Conservation (phyloP, 2,329 filamentous ascomycete genomes). For the Leptographium radiaticola region DNA sequence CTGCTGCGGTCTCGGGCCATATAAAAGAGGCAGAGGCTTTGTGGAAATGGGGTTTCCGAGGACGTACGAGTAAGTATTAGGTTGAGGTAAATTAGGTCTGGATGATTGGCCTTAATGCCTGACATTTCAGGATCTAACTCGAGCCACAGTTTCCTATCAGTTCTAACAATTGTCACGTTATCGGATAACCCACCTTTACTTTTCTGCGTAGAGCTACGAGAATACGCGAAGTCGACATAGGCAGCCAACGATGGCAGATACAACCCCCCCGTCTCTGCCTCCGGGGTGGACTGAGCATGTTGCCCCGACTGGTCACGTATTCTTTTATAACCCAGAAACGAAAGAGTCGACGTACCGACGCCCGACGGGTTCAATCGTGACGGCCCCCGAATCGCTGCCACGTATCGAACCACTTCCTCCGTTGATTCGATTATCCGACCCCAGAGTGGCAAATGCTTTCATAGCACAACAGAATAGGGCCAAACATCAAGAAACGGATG, state of each 20-base stretch:
- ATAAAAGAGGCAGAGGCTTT: too few species aligned
- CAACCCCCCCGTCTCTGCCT: constrained; percentile 42
- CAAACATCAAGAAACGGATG: not conserved
- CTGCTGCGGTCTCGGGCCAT: too few species aligned
- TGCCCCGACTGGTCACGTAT: constrained; percentile 73
- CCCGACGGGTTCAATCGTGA: constrained; percentile 33
- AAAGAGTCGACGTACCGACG: constrained; percentile 80
- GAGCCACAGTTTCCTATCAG: too few species aligned
- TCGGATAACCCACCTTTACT: not conserved
- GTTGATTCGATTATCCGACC: constrained; percentile 33
- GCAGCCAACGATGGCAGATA: constrained; percentile 46
- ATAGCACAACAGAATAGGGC: constrained; percentile 33
- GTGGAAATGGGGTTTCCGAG: too few species aligned
- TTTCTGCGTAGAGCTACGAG: too few species aligned
- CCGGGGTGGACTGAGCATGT: constrained; percentile 89
- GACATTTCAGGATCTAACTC: too few species aligned
- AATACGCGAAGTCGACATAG: not conserved
- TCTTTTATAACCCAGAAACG: constrained; percentile 75
- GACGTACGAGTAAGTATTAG: too few species aligned
- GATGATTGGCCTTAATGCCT: too few species aligned
- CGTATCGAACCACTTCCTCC: constrained; percentile 17
- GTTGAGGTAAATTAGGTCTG: too few species aligned
- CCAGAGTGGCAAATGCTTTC: constrained; percentile 46
- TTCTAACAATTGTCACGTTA: not conserved
- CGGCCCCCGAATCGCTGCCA: constrained; percentile 17